These are phyloP conservation scores for Solanum pennellii DNA, from an alignment of 257 asterid genomes.

Conservation along the genomic window DNA sequence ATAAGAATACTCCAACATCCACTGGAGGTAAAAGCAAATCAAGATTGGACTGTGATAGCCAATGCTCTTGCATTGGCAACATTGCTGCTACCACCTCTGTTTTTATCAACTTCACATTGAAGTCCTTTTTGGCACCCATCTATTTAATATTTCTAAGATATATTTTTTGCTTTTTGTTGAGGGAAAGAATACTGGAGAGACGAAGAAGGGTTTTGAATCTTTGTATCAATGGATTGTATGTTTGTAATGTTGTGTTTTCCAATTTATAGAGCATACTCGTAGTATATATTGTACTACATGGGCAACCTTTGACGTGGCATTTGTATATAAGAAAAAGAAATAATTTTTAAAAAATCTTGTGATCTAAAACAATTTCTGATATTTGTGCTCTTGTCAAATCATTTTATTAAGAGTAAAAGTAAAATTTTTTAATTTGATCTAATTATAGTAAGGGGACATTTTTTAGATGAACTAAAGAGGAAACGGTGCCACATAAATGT, in stretches of 20 bases:
- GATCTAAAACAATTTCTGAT: too few species aligned
- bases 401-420: too few species aligned
- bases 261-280: neutral
- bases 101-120: neutral
- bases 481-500: too few species aligned
- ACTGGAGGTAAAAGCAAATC: neutral
- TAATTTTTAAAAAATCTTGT: too few species aligned
- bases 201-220: neutral
- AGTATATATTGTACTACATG: too few species aligned
- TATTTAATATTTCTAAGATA: neutral
- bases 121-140: neutral
- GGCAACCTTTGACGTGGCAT: too few species aligned
- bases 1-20: neutral
- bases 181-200: neutral
- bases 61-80: neutral
- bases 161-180: neutral
- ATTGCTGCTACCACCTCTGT: neutral
- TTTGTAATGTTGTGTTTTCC: neutral
- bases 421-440: fast-evolving
- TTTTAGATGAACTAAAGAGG: too few species aligned
- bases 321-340: too few species aligned
- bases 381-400: too few species aligned
- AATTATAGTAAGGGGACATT: too few species aligned
- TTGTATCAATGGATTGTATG: neutral
- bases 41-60: neutral